Conservation (phyloP, 306 rosid genomes). For the Styphnolobium japonicum region DNA sequence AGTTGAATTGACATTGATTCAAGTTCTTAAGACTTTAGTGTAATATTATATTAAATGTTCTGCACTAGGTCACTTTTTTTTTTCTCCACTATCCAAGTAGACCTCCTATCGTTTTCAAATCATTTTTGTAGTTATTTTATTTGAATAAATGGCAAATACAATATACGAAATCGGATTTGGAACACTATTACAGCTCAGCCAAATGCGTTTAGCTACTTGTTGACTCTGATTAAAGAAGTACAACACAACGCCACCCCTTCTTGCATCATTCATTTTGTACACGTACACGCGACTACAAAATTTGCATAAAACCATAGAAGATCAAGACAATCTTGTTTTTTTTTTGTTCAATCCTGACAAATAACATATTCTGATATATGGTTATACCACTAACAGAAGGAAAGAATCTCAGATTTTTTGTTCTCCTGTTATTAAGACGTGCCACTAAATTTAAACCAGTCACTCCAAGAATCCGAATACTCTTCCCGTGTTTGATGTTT, state of each 20-base stretch:
- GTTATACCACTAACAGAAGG: background rate
- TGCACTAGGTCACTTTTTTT: too few relatives aligned
- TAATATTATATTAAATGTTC: too few relatives aligned
- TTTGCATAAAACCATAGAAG: background rate
- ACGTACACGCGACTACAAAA: background rate
- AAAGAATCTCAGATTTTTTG: conserved; percentile 7
- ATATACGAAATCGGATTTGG: background rate
- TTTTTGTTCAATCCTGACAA: background rate
- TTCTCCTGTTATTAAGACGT: background rate
- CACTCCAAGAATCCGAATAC: background rate
- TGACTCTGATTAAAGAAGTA: background rate
- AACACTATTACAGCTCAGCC: background rate
- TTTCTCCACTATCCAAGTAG: too few relatives aligned
- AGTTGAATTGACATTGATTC: too few relatives aligned
- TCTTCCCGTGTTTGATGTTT: background rate
- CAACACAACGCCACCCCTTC: background rate
- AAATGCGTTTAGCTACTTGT: background rate
- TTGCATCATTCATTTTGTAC: background rate
- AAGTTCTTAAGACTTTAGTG: too few relatives aligned
- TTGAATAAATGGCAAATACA: background rate
- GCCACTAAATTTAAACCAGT: conserved; percentile 1
- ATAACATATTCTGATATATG: background rate
- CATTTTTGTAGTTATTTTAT: background rate
- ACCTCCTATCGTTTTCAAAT: too few relatives aligned
- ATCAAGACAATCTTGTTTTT: background rate